A percentile compares a stretch with the other conserved stretches of the same genome.
Evolutionary conservation across 2,329 filamentous ascomycete species (phyloP).

Genomic region (Xylaria sp.): DNA sequence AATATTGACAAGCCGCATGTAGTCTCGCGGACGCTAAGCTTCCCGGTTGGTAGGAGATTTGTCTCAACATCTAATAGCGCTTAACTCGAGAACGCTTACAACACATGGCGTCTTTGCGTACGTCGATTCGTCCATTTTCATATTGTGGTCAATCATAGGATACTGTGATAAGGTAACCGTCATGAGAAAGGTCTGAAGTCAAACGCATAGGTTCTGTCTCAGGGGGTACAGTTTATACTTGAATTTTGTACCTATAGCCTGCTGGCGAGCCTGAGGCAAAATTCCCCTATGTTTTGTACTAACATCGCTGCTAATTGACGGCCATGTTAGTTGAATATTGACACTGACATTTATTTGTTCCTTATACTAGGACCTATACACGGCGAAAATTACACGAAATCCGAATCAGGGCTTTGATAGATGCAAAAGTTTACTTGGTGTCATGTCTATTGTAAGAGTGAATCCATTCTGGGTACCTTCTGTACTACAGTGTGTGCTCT

Average conservation of each 20-base stretch:
- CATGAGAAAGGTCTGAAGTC: background rate
- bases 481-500: background rate
- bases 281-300: background rate
- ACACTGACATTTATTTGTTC: background rate
- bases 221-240: background rate
- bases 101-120: background rate
- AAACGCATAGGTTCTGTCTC: background rate
- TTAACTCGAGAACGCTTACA: background rate
- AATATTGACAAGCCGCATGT: constrained; percentile 1
- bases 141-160: background rate
- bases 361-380: background rate
- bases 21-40: constrained; percentile 4
- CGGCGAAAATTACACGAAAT: background rate
- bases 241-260: background rate
- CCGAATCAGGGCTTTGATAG: background rate
- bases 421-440: background rate
- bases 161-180: background rate
- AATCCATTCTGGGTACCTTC: background rate
- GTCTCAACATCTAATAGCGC: background rate
- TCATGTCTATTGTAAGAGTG: background rate
- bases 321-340: background rate
- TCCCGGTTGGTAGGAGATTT: constrained; percentile 1
- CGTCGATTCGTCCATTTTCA: background rate
- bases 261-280: no score
- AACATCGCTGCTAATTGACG: background rate